phyloP scores from a whole-genome alignment of 192 early-diverging fungal genomes.

The Coemansia guatemalensis region DNA sequence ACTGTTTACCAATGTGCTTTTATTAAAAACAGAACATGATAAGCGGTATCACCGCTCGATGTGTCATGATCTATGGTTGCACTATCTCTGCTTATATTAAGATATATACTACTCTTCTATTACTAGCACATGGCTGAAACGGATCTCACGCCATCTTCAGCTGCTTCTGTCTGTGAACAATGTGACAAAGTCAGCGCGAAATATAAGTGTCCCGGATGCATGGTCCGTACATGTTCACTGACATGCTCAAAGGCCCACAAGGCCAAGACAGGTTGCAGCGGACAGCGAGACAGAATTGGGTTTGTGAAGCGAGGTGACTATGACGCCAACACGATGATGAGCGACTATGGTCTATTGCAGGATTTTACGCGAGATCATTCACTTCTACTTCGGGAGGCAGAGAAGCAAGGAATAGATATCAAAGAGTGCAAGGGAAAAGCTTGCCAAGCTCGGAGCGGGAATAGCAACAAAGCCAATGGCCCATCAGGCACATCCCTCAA shows the following conservation, averaged over 20 bases:
- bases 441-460: slow-evolving; percentile 3
- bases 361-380: slow-evolving; percentile 56
- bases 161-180: slow-evolving; percentile 38
- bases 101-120: too few relatives aligned
- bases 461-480: not conserved
- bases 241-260: slow-evolving; percentile 69
- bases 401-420: not conserved
- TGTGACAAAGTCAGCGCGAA: slow-evolving; percentile 50
- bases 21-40: too few relatives aligned
- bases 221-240: slow-evolving; percentile 62
- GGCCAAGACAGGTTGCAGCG: slow-evolving; percentile 57
- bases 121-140: too few relatives aligned
- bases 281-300: slow-evolving; percentile 61
- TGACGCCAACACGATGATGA: slow-evolving; percentile 65
- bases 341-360: slow-evolving; percentile 71
- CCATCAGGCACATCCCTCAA: slow-evolving; percentile 1
- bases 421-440: not conserved
- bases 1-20: too few relatives aligned
- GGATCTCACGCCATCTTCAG: not conserved
- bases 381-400: slow-evolving; percentile 53
- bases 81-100: too few relatives aligned
- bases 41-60: too few relatives aligned
- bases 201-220: slow-evolving; percentile 75
- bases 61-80: too few relatives aligned
- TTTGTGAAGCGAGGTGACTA: slow-evolving; percentile 63